phyloP scores from a whole-genome alignment of 2,329 filamentous ascomycete species.

The Podosphaera xanthii region DNA sequence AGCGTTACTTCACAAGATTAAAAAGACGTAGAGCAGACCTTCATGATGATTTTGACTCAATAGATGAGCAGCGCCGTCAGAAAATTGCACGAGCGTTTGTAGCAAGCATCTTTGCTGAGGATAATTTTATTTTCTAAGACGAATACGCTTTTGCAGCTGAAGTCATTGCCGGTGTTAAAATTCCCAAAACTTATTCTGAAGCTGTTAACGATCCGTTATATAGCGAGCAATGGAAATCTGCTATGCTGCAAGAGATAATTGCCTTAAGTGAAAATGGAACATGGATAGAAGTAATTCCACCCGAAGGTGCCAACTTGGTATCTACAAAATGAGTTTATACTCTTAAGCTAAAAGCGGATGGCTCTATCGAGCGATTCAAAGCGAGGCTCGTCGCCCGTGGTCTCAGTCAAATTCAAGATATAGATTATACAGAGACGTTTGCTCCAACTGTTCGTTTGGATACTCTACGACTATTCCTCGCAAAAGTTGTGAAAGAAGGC shows the following conservation, averaged over 20 bases:
- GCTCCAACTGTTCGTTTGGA: background rate
- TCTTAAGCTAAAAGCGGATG: background rate
- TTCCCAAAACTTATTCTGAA: background rate
- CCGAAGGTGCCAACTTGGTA: background rate
- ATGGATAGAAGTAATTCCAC: background rate
- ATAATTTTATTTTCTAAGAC: background rate
- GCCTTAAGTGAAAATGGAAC: background rate
- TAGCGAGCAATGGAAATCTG: background rate
- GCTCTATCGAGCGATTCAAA: background rate
- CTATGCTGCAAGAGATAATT: background rate
- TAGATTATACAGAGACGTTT: background rate
- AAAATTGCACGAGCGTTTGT: background rate
- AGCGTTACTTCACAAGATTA: background rate
- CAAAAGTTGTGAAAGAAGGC: background rate
- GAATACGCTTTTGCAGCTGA: background rate
- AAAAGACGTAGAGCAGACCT: background rate
- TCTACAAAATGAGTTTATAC: background rate
- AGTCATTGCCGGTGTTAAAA: background rate
- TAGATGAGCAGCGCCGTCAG: background rate
- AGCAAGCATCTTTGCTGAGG: background rate
- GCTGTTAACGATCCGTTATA: background rate
- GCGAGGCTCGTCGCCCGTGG: background rate
- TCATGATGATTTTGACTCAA: too few species aligned
- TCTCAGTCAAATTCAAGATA: background rate
- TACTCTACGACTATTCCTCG: background rate